Base-by-base conservation (phyloP, 2,329 filamentous ascomycete genomes). In the Xylaria digitata region DNA sequence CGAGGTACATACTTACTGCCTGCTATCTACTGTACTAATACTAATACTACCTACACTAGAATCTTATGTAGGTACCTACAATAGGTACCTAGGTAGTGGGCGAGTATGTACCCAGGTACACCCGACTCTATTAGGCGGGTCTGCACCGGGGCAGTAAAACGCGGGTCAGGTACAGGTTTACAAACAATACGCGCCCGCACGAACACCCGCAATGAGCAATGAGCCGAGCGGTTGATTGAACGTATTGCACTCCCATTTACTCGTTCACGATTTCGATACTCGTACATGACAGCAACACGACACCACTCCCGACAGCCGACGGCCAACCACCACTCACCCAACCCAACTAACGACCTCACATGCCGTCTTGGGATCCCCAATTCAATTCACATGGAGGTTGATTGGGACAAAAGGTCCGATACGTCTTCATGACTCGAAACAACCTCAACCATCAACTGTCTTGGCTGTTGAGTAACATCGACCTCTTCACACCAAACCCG, bases 401-500 rank as follows among this genome's bases (percentile, higher is more conserved):
- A 68, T 69, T 69, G 77, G 79, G 77, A 80, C 78, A 57, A 53
- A 71, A 68, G 78, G 76, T 79, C 75, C 76, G 75, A 75, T 63
- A 78, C 78, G 82, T 75, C 81, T 85, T 84, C 81, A 89, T 89
- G 86, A 89, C 86, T 81, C 85, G 84, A 76, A 87, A 88, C 79
- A 89, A 89, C 75, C 82, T 89, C 67, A 77, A 79, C 72, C 82
- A 86, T 75, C 85, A 89, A 76, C 79, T 89, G 72, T 80, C 84
- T 72, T 89, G 86, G 86, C 80, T 89, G 74, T 75, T 87, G 73
- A 80, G 81, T 73, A 84, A 86, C 76, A 77, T 80, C 72, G 75
- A 73, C 78, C 77, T 71, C 79, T 78, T 75, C 80, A 81, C 56
- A 65, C 79, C 79, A 64, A 77, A 75, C 67, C 79, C 78, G 70